Evolutionary conservation across 345 rosid species (phyloP).

Genomic region (Rhizophora mangle): DNA sequence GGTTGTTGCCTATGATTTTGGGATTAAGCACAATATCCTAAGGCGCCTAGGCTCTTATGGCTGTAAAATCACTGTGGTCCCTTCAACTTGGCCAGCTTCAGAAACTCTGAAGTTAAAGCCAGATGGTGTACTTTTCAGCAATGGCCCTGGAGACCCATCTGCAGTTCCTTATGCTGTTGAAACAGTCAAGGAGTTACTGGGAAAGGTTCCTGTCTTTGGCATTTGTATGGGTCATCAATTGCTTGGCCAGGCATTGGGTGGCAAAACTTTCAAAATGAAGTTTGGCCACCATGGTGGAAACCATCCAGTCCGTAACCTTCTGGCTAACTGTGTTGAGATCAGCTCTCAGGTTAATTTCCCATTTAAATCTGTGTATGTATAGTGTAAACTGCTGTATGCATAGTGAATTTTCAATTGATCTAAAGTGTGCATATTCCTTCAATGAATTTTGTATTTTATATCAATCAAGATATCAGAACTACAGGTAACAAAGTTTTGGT

Average conservation of each 20-base stretch:
- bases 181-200: conserved; percentile 72
- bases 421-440: not conserved
- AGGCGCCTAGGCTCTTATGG: conserved; percentile 82
- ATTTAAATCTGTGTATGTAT: not conserved
- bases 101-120: conserved; percentile 82
- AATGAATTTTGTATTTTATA: not conserved
- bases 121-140: conserved; percentile 95
- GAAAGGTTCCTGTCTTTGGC: conserved; percentile 92
- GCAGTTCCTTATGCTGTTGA: conserved; percentile 96
- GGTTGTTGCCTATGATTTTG: conserved; percentile 90
- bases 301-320: conserved; percentile 80
- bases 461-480: not conserved
- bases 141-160: conserved; percentile 98
- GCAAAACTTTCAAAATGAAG: conserved; percentile 96
- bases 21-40: conserved; percentile 89
- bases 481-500: not conserved
- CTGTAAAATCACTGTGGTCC: conserved; percentile 85
- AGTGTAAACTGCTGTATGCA: not conserved
- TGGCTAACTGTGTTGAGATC: conserved; percentile 74
- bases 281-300: conserved; percentile 99
- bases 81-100: conserved; percentile 85
- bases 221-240: conserved; percentile 99
- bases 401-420: not conserved
- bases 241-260: conserved; percentile 95
- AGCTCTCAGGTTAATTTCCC: conserved; percentile 75